phyloP scores from a whole-genome alignment of 495 filamentous ascomycete genomes.

The Lophiostoma macrostomum region DNA sequence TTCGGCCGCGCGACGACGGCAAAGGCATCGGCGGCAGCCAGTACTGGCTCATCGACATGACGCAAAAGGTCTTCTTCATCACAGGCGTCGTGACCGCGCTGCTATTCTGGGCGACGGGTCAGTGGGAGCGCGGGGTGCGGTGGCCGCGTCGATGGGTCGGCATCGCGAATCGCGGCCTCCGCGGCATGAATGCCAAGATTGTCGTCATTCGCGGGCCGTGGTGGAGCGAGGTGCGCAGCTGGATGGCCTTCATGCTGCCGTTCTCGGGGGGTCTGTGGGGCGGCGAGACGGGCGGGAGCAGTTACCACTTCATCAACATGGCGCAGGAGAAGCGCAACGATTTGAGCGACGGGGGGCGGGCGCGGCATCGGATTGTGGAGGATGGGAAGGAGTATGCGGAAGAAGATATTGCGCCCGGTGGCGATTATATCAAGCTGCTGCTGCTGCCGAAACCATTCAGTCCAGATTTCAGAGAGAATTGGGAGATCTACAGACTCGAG shows the following conservation, averaged over 20 bases:
- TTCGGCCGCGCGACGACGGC: conserved; percentile 87
- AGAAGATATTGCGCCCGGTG: conserved; percentile 84
- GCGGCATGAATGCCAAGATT: conserved; percentile 92
- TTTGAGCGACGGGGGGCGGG: conserved; percentile 10
- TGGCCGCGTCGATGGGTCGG: conserved; percentile 92
- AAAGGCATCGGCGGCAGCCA: conserved; percentile 84
- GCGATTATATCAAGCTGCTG: conserved; percentile 85
- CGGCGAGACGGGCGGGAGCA: conserved; percentile 18
- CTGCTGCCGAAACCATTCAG: conserved; percentile 93
- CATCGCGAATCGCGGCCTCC: conserved; percentile 81
- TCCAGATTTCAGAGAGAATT: conserved; percentile 92
- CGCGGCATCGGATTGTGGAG: conserved; percentile 14
- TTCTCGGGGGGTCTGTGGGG: conserved; percentile 41
- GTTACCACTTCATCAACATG: conserved; percentile 33
- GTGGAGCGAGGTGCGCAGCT: conserved; percentile 71
- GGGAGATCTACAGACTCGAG: conserved; percentile 87
- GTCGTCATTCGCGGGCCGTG: conserved; percentile 81
- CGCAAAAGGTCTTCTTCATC: conserved; percentile 81
- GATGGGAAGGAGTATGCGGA: conserved; percentile 42
- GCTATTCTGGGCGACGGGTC: conserved; percentile 87
- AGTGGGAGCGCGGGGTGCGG: conserved; percentile 90
- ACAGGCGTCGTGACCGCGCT: conserved; percentile 79
- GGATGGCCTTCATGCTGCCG: conserved; percentile 71
- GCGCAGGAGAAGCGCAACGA: conserved; percentile 23
- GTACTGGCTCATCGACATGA: conserved; percentile 91